phyloP scores from a whole-genome alignment of 106 monocot species.

The Platanthera zijinensis region DNA sequence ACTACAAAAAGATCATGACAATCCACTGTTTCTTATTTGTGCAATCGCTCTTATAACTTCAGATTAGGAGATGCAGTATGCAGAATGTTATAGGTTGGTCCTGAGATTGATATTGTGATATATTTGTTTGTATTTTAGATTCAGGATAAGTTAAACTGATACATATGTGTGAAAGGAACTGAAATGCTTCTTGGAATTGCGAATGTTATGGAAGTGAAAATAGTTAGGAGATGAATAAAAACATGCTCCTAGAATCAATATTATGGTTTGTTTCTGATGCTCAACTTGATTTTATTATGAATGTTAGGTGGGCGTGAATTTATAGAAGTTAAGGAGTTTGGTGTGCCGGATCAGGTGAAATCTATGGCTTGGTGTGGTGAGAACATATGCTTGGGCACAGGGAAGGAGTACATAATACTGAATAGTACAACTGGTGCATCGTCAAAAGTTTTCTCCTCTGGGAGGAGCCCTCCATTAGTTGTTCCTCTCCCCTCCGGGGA shows the following conservation, averaged over 20 bases:
- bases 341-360: conserved; percentile 70
- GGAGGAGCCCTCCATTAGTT: conserved; percentile 84
- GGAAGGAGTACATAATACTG: conserved; percentile 86
- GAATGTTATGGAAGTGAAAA: not conserved
- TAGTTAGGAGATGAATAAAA: not conserved
- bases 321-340: conserved; percentile 93
- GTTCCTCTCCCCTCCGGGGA: conserved; percentile 75
- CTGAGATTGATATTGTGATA: not conserved
- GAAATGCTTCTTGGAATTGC: not conserved
- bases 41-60: not conserved
- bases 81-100: not conserved
- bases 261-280: not conserved
- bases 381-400: conserved; percentile 94
- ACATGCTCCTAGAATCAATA: not conserved
- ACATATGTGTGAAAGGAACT: not conserved
- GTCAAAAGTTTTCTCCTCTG: conserved; percentile 78
- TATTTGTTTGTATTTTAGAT: not conserved
- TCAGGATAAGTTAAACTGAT: not conserved
- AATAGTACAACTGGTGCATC: conserved; percentile 75
- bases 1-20: too few species aligned
- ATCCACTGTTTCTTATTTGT: not conserved
- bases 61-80: not conserved
- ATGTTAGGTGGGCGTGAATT: conserved; percentile 82
- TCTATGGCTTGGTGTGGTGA: conserved; percentile 99
- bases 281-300: not conserved